phyloP scores from a whole-genome alignment of 306 rosid species.

The Sindora glabra region DNA sequence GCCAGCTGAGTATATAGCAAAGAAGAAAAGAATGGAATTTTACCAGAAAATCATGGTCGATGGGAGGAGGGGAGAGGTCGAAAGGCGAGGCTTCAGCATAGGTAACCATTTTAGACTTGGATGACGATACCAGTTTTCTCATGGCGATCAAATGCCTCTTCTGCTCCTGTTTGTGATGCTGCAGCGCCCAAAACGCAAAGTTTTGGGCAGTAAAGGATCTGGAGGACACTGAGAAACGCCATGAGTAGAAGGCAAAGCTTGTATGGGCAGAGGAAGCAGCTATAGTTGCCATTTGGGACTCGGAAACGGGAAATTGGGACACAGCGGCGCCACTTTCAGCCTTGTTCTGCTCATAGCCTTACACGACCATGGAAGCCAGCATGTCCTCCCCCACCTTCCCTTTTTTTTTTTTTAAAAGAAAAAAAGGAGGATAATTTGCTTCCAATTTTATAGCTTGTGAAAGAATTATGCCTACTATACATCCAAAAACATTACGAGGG shows the following conservation, averaged over 20 bases:
- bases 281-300: conserved; percentile 12
- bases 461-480: too few relatives aligned
- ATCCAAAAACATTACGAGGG: too few relatives aligned
- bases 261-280: not conserved
- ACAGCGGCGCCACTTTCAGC: not conserved
- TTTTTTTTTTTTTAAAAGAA: too few relatives aligned
- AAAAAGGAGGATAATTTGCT: too few relatives aligned
- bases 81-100: conserved; percentile 32
- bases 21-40: not conserved
- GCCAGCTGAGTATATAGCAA: not conserved
- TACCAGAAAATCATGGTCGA: conserved; percentile 78
- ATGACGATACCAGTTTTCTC: not conserved
- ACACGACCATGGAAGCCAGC: too few relatives aligned
- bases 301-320: not conserved
- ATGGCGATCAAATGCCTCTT: not conserved
- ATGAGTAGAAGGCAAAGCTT: not conserved
- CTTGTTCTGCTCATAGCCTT: too few relatives aligned
- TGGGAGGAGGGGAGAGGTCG: conserved; percentile 87
- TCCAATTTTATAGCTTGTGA: too few relatives aligned
- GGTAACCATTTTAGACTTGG: not conserved
- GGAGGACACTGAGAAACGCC: conserved; percentile 5
- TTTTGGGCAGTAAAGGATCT: conserved; percentile 10
- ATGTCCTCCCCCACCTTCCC: too few relatives aligned
- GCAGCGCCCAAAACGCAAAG: conserved; percentile 3
- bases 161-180: not conserved